These are phyloP conservation scores for Diaporthe humulicola DNA, from an alignment of 2,329 filamentous ascomycete genomes.

Conservation along the genomic window DNA sequence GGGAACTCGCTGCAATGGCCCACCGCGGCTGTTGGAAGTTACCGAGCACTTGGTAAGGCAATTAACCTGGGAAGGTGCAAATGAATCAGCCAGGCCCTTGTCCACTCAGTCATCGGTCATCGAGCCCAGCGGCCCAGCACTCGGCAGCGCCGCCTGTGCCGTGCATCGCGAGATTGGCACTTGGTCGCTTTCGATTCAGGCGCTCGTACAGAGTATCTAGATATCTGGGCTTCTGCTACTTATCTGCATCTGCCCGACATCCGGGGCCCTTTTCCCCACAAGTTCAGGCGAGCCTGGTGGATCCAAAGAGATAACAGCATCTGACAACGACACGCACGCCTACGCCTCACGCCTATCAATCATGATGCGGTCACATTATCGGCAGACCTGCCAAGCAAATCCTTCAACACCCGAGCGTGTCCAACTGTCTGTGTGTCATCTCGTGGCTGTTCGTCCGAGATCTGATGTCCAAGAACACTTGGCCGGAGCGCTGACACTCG, in stretches of 20 bases:
- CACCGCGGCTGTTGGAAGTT: constrained; percentile 28
- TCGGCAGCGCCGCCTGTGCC: background rate
- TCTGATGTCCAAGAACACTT: background rate
- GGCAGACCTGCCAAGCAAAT: constrained; percentile 3
- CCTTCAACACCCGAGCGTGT: background rate
- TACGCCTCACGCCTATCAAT: too few species aligned
- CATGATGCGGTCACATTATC: background rate
- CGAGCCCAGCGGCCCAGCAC: background rate
- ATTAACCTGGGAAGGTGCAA: constrained; percentile 21
- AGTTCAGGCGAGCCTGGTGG: constrained; percentile 2
- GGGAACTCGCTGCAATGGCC: background rate
- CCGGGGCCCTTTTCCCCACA: background rate
- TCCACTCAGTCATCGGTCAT: too few species aligned
- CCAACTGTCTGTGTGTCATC: background rate
- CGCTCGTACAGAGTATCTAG: background rate
- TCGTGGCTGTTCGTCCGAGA: constrained; percentile 10
- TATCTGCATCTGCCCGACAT: background rate
- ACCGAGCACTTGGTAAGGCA: constrained; percentile 24
- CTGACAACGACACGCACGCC: background rate
- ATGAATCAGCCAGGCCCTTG: constrained; percentile 9
- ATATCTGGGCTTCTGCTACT: background rate
- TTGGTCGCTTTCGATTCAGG: background rate
- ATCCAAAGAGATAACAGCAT: constrained; percentile 5
- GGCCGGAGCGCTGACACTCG: background rate
- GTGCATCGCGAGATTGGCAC: background rate